phyloP scores from a whole-genome alignment of 2,329 filamentous ascomycete genomes.

The Sphaerulina vaccinii region DNA sequence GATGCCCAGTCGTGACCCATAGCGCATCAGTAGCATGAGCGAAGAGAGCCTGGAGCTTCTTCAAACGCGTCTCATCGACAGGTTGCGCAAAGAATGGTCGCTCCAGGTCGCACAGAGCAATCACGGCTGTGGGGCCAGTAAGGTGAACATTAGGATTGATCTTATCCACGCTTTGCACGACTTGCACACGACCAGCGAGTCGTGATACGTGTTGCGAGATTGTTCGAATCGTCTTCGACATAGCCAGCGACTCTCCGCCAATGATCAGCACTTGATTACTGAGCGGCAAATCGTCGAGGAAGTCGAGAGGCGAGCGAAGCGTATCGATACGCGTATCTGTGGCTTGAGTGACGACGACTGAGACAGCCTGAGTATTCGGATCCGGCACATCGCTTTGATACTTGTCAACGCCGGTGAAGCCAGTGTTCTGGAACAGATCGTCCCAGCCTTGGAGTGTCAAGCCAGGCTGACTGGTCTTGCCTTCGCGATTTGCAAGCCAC shows the following conservation, averaged over 20 bases:
- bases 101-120: constrained; percentile 23
- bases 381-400: constrained; percentile 21
- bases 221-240: constrained; percentile 17
- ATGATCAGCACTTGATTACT: constrained; percentile 23
- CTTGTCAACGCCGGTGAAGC: constrained; percentile 39
- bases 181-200: constrained; percentile 20
- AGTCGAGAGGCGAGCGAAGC: constrained; percentile 22
- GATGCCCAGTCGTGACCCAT: constrained; percentile 20
- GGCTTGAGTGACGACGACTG: constrained; percentile 22
- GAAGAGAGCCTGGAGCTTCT: constrained; percentile 21
- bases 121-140: constrained; percentile 14
- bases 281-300: constrained; percentile 17
- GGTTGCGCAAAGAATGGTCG: constrained; percentile 21
- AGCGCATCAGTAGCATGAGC: constrained; percentile 16
- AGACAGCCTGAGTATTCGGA: constrained; percentile 16
- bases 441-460: constrained; percentile 37
- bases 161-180: constrained; percentile 19
- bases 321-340: constrained; percentile 20
- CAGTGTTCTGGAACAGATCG: constrained; percentile 31
- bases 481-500: constrained; percentile 31
- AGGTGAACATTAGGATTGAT: constrained; percentile 16
- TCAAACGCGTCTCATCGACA: constrained; percentile 12
- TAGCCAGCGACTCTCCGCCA: constrained; percentile 18
- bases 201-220: constrained; percentile 20
- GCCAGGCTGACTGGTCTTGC: constrained; percentile 30